These are phyloP conservation scores for Eucalyptus viminalis DNA, from an alignment of 345 rosid genomes.

Conservation along the genomic window DNA sequence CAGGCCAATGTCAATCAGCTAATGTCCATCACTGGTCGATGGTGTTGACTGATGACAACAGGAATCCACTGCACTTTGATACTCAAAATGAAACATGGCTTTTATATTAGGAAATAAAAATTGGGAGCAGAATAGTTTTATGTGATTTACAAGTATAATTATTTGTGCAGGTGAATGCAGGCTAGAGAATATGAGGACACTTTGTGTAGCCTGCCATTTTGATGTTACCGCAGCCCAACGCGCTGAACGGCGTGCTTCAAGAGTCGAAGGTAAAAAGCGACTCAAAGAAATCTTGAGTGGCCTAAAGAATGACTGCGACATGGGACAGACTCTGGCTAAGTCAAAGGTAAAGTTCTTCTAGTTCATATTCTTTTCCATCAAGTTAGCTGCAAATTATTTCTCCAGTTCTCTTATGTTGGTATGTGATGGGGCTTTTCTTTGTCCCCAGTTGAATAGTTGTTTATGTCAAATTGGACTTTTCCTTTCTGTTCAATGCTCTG, in stretches of 20 bases:
- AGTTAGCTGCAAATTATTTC: background rate
- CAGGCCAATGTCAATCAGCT: background rate
- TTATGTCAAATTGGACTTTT: background rate
- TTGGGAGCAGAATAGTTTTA: background rate
- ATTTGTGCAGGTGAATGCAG: slow-evolving; percentile 60
- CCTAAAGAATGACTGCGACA: slow-evolving; percentile 14
- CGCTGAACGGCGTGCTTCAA: slow-evolving; percentile 37
- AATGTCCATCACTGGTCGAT: background rate
- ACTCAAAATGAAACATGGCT: background rate
- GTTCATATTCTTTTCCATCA: background rate
- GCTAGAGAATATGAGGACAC: slow-evolving; percentile 91
- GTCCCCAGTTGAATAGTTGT: background rate
- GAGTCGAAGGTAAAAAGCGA: slow-evolving; percentile 51
- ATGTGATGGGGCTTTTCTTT: background rate
- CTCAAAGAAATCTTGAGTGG: slow-evolving; percentile 35
- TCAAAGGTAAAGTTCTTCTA: slow-evolving; percentile 11
- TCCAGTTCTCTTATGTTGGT: background rate
- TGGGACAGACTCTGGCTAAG: slow-evolving; percentile 1
- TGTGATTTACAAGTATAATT: background rate
- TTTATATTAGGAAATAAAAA: background rate
- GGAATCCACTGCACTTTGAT: background rate
- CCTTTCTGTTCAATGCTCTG: background rate
- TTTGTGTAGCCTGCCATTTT: slow-evolving; percentile 81
- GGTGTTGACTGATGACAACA: background rate
- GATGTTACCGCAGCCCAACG: slow-evolving; percentile 69